Evolutionary conservation across 2,329 filamentous ascomycete genomes (phyloP).

Genomic region (Trichoderma atroviride): DNA sequence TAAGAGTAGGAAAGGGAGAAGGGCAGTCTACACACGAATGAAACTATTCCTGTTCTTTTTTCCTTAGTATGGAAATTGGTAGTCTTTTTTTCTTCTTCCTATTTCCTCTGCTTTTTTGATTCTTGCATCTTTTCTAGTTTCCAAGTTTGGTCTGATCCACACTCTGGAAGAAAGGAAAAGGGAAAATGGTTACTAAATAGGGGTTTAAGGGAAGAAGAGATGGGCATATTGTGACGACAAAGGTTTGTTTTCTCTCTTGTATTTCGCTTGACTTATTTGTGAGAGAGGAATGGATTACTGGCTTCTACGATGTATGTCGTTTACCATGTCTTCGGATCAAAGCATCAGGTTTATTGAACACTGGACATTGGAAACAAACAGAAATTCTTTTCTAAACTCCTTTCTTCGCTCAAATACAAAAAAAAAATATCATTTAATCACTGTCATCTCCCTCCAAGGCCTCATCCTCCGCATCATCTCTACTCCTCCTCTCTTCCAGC

Average conservation of each 20-base stretch:
- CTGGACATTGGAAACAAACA: background rate
- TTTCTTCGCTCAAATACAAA: background rate
- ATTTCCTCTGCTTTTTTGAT: too few species aligned
- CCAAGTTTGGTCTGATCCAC: background rate
- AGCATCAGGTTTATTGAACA: background rate
- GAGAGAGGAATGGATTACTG: background rate
- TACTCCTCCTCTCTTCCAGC: slow-evolving; percentile 52
- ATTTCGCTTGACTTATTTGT: background rate
- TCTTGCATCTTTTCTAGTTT: background rate
- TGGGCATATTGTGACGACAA: background rate
- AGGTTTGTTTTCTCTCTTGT: too few species aligned
- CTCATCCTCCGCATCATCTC: slow-evolving; percentile 57
- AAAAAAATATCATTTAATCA: slow-evolving; percentile 43
- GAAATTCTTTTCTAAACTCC: background rate
- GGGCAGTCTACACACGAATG: background rate
- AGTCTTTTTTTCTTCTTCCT: too few species aligned
- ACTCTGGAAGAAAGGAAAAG: background rate
- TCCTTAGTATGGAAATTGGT: too few species aligned
- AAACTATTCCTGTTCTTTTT: background rate
- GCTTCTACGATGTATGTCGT: background rate
- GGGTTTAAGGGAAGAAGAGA: too few species aligned
- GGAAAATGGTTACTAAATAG: too few species aligned
- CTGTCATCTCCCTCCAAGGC: slow-evolving; percentile 65
- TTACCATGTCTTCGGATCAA: too few species aligned
- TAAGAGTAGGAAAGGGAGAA: background rate